Evolutionary conservation across 1,139 yeast species (phyloP), one percentile per base, ranked within the genome.

Genomic region (Lodderomyces oxycetoniae): DNA sequence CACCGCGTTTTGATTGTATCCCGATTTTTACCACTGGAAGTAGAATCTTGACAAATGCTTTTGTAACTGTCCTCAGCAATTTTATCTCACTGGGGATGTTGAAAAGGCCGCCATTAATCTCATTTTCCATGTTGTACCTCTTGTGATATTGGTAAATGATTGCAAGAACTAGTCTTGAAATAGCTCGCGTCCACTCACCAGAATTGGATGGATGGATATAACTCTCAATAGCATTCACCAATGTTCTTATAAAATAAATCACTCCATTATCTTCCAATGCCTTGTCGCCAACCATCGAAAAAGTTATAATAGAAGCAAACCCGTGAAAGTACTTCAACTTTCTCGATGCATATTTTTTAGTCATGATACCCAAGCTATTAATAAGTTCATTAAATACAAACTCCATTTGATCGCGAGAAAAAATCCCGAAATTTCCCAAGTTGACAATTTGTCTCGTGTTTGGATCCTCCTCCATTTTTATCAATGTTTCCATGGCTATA

Each of bases 151-250:
- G 74, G 37, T 71, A 65, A 3, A 76, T 62, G 36, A 79, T 60
- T 33, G 75, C 71, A 42, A 74, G 71, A 9, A 84, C 61, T 22
- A 84, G 67, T 41, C 77, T 76, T 1, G 93, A 71, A 27, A 91
- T 74, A 5, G 83, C 67, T 29, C 74, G 60, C 1, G 94, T 75
- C 97, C 98, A 89, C 15, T 73, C 71, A 0, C 96, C 97, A 13
- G 71, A 59, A 53, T 89, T 89, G 0, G 97, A 88, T 4, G 98
- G 98, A 57, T 91, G 96, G 9, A 80, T 80, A 57, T 81, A 86
- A 24, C 96, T 85, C 44, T 77, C 82, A n/a, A 88, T 66, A 0
- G 95, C 79, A 42, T 79, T 79, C 17, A 82, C 50, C 28, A 85
- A 59, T 0, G 77, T 68, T 26, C 67, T 65, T 11, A 91, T 49